These are phyloP conservation scores for Suillus bovinus DNA, from an alignment of 768 basidiomycete genomes.

Conservation along the genomic window DNA sequence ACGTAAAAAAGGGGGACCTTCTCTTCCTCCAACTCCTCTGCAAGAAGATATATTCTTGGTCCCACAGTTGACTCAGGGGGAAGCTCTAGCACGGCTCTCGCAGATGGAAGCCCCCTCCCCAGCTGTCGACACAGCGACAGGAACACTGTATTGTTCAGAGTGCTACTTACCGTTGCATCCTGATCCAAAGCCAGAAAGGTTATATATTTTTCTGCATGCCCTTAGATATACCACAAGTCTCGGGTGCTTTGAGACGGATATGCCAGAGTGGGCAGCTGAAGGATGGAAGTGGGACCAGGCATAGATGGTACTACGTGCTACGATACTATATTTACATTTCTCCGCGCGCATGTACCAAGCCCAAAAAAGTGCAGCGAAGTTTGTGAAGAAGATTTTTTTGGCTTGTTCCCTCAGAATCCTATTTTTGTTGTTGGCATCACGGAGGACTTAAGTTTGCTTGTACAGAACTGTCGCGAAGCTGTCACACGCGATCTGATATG, in stretches of 20 bases:
- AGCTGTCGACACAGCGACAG: constrained; percentile 39
- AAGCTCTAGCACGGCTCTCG: constrained; percentile 44
- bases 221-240: constrained; percentile 79
- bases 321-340: constrained; percentile 35
- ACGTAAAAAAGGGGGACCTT: constrained; percentile 54
- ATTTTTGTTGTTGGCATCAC: background rate
- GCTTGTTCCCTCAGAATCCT: constrained; percentile 28
- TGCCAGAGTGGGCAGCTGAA: constrained; percentile 87
- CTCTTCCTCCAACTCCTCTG: background rate
- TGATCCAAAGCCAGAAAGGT: constrained; percentile 87
- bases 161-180: constrained; percentile 93
- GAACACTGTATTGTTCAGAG: constrained; percentile 75
- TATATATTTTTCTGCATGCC: constrained; percentile 97
- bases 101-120: constrained; percentile 23
- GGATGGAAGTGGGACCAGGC: constrained; percentile 67
- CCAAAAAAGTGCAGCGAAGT: constrained; percentile 59
- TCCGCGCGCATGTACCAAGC: constrained; percentile 45
- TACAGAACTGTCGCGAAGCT: background rate
- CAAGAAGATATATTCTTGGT: background rate
- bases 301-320: constrained; percentile 13
- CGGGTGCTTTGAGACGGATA: constrained; percentile 81
- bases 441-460: background rate
- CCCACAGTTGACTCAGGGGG: constrained; percentile 46
- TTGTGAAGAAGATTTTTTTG: constrained; percentile 79
- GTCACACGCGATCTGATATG: too few species aligned